Conservation (phyloP, 768 basidiomycete genomes). For the Suillus discolor region DNA sequence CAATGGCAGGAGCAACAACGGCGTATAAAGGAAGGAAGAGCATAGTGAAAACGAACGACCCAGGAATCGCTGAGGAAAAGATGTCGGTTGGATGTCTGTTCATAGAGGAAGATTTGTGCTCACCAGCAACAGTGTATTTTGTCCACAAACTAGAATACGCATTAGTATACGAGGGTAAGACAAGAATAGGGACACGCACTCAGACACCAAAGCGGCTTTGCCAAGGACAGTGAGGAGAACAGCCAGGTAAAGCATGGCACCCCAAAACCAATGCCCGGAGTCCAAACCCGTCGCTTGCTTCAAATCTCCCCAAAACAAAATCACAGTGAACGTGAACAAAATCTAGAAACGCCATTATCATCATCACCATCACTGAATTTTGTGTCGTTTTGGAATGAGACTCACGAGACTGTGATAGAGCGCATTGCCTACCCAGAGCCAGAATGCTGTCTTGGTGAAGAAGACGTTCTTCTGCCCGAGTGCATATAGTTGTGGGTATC, state of each 20-base stretch:
- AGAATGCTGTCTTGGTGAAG: constrained; percentile 89
- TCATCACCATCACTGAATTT: background rate
- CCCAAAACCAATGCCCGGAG: constrained; percentile 98
- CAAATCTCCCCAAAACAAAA: constrained; percentile 92
- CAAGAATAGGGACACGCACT: constrained; percentile 59
- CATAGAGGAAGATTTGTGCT: constrained; percentile 19
- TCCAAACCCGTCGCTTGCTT: constrained; percentile 80
- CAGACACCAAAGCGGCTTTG: constrained; percentile 95
- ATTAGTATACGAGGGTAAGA: background rate
- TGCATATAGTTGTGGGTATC: constrained; percentile 95
- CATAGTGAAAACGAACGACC: constrained; percentile 98
- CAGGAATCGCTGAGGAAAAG: constrained; percentile 77
- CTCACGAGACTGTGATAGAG: constrained; percentile 87
- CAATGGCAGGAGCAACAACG: constrained; percentile 78
- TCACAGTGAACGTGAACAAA: constrained; percentile 83
- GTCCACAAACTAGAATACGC: constrained; percentile 84
- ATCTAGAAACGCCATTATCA: constrained; percentile 48
- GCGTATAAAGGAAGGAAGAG: constrained; percentile 90
- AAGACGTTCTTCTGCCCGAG: constrained; percentile 95
- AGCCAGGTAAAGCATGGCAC: constrained; percentile 91
- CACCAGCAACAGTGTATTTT: constrained; percentile 94
- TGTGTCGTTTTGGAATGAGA: constrained; percentile 3
- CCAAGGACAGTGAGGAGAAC: constrained; percentile 94
- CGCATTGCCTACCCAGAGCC: constrained; percentile 90
- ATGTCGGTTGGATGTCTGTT: constrained; percentile 11